phyloP scores from a whole-genome alignment of 1,284 basidiomycete species.

The Tilletia caries region DNA sequence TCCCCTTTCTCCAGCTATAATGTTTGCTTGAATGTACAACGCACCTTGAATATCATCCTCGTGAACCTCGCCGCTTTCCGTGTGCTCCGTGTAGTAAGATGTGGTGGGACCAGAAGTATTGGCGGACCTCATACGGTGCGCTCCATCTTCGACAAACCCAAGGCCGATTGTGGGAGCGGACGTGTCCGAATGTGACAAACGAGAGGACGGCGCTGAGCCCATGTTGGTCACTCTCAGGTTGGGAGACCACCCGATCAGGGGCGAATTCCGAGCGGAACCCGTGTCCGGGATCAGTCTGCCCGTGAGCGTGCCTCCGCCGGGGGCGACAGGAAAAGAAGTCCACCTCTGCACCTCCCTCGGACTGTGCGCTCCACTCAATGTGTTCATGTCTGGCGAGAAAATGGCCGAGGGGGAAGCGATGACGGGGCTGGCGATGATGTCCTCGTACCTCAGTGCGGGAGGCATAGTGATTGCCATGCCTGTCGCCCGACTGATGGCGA shows the following conservation, averaged over 20 bases:
- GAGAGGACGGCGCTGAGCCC: background rate
- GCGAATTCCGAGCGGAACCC: background rate
- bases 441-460: background rate
- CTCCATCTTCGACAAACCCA: background rate
- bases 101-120: too few relatives aligned
- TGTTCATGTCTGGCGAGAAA: background rate
- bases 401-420: constrained; percentile 1
- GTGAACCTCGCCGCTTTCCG: background rate
- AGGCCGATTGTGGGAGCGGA: background rate
- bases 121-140: too few relatives aligned
- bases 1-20: too few relatives aligned
- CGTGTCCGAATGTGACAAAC: background rate
- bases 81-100: too few relatives aligned
- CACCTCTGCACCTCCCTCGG: background rate
- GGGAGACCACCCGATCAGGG: background rate
- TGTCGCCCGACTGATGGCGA: constrained; percentile 1
- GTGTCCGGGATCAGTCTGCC: background rate
- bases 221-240: background rate
- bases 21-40: too few relatives aligned
- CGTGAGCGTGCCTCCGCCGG: background rate
- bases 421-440: constrained; percentile 4
- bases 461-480: background rate
- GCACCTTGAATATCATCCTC: background rate
- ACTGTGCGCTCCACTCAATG: background rate
- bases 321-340: background rate